These are phyloP conservation scores for Rhodamnia rubescens DNA, from an alignment of 345 rosid species.

Conservation along the genomic window DNA sequence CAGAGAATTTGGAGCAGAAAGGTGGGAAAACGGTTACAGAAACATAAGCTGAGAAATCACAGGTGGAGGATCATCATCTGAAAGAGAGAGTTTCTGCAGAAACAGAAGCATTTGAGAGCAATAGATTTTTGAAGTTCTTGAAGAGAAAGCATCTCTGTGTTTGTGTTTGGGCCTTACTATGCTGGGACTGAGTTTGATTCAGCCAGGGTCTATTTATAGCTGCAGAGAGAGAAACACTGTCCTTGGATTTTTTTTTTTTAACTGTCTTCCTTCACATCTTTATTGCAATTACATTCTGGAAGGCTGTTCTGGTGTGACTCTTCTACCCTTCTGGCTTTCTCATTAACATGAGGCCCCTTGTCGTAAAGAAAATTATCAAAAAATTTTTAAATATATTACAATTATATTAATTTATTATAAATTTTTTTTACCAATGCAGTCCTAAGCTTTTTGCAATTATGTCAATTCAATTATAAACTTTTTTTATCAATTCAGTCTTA, in stretches of 20 bases:
- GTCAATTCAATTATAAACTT: too few relatives aligned
- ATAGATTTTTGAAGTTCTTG: neutral
- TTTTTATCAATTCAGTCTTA: too few relatives aligned
- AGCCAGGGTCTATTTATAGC: constrained; percentile 30
- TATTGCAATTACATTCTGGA: neutral
- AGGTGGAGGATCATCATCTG: neutral
- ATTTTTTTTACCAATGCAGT: too few relatives aligned
- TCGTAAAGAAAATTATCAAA: too few relatives aligned
- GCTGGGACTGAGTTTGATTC: neutral
- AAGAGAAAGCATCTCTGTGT: neutral
- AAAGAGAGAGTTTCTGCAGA: neutral
- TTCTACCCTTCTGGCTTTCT: neutral
- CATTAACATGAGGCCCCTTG: neutral
- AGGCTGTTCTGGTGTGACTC: neutral
- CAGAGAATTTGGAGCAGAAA: neutral
- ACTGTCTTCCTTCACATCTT: neutral
- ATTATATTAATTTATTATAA: too few relatives aligned
- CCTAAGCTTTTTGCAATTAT: too few relatives aligned
- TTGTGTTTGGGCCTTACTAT: neutral
- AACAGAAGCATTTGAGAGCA: neutral
- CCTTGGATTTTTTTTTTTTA: neutral
- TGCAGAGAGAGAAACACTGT: neutral
- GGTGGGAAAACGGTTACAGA: neutral
- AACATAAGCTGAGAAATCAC: neutral
- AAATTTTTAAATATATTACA: too few relatives aligned